Conservation (phyloP, 805 yeast genomes). For the Metschnikowia koreensis region DNA sequence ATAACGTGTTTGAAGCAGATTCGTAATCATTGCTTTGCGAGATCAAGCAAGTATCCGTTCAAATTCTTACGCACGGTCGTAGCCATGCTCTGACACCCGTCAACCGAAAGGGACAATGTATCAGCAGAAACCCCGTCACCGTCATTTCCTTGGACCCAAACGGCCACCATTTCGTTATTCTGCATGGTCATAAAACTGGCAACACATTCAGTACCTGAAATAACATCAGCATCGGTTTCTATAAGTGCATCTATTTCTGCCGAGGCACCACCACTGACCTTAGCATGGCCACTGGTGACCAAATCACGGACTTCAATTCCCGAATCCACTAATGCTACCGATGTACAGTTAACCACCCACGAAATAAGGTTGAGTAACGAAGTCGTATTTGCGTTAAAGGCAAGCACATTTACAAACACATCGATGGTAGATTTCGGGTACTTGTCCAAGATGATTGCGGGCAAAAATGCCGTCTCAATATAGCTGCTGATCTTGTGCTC, state of each 20-base stretch:
- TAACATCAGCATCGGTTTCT: constrained; percentile 1
- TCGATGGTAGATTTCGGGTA: constrained; percentile 92
- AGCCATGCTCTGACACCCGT: constrained; percentile 46
- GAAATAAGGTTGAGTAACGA: constrained; percentile 41
- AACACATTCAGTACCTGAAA: constrained; percentile 22
- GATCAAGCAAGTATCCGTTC: constrained; percentile 40
- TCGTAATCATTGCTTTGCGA: constrained; percentile 5
- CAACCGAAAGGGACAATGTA: constrained; percentile 29
- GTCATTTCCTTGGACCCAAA: constrained; percentile 45
- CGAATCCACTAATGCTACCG: constrained; percentile 79
- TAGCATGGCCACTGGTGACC: constrained; percentile 62
- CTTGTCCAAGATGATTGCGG: constrained; percentile 57
- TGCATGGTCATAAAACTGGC: constrained; percentile 55
- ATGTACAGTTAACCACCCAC: constrained; percentile 60
- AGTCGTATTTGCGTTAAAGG: constrained; percentile 30
- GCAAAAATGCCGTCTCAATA: constrained; percentile 49
- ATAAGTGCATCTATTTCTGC: constrained; percentile 13
- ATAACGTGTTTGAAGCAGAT: neutral
- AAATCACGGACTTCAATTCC: constrained; percentile 78
- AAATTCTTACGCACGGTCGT: constrained; percentile 42
- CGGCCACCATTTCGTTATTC: constrained; percentile 56
- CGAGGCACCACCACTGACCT: constrained; percentile 14
- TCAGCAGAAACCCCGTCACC: constrained; percentile 25
- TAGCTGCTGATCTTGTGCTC: constrained; percentile 53
- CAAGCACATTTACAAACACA: constrained; percentile 65